These are phyloP conservation scores for Pseudogymnoascus sp. DNA, from an alignment of 2,329 filamentous ascomycete genomes.

Conservation along the genomic window DNA sequence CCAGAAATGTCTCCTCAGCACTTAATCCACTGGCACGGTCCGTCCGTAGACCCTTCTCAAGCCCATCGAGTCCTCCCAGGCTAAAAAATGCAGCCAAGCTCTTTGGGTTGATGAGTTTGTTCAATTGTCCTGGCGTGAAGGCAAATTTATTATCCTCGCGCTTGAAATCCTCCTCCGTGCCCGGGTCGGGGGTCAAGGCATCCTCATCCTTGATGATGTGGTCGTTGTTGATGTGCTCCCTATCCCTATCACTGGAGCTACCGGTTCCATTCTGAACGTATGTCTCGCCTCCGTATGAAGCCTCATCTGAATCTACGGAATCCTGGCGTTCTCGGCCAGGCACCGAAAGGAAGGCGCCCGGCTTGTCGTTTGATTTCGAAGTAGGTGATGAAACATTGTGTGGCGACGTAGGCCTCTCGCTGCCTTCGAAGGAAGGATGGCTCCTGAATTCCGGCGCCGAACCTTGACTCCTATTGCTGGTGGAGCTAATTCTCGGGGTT, in stretches of 20 bases:
- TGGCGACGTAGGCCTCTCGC: constrained; percentile 57
- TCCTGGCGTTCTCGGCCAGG: constrained; percentile 57
- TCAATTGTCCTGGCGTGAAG: constrained; percentile 64
- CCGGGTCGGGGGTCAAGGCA: constrained; percentile 52
- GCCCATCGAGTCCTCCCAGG: constrained; percentile 62
- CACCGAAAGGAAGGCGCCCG: constrained; percentile 52
- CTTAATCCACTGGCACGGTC: constrained; percentile 60
- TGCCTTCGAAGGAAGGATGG: constrained; percentile 51
- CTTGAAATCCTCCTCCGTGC: constrained; percentile 62
- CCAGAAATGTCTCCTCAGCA: constrained; percentile 57
- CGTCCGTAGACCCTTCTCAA: constrained; percentile 67
- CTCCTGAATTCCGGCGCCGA: constrained; percentile 41
- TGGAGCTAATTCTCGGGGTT: neutral
- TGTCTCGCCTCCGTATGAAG: constrained; percentile 34
- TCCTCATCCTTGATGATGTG: constrained; percentile 47
- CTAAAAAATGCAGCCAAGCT: constrained; percentile 67
- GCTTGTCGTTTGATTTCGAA: constrained; percentile 41
- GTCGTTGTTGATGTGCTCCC: constrained; percentile 32
- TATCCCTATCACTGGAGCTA: constrained; percentile 31
- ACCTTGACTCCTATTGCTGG: constrained; percentile 22
- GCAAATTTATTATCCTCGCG: constrained; percentile 65
- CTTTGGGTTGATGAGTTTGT: constrained; percentile 75
- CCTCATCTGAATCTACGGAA: constrained; percentile 56
- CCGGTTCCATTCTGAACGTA: constrained; percentile 32
- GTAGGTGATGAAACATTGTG: constrained; percentile 62